Evolutionary conservation across 495 filamentous ascomycete species (phyloP), one percentile per base, ranked within the genome.

Genomic region (Sordaria brevicollis): DNA sequence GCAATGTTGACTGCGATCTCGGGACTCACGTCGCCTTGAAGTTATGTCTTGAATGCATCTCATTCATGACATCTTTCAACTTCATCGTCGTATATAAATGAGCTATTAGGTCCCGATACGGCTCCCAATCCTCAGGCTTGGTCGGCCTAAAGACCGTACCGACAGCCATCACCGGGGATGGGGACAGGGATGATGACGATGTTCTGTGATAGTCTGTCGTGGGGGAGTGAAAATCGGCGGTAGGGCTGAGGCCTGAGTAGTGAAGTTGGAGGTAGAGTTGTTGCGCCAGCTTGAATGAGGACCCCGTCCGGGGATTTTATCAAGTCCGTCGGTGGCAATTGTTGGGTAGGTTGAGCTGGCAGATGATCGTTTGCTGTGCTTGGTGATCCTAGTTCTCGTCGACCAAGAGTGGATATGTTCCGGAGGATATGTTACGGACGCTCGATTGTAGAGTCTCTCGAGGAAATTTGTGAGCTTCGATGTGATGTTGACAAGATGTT

Each of bases 81-180:
- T 76, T 78, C 73, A 76, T 77, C 5, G 73, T 76, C 36, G 69
- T 76, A 74, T 79, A 79, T 11, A 79, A 69, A 41, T 78, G 69
- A 35, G 70, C 73, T 43, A 82, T 78, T 67, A 76, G 68, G 9
- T 79, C 78, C 39, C 74, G 76, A 65, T 77, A 77, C 8, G 77
- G 75, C 70, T 80, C 77, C 79, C 78, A 79, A 69, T 80, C 79
- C 66, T 78, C 78, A n/a, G 76, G 73, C 68, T 76, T 79, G 62
- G 73, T 70, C 35, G 76, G 73, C 65, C 74, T 39, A 70, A 80
- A 73, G 25, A 31, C 49, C 6, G 49, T 62, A 17, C 49, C 49
- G 13, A 62, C 49, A 31, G 13, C 25, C 69, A 74, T 70, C 19
- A 70, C 39, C 11, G 68, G 21, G 43, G 65, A 41, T 38, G 43